A percentile compares a stretch with the other conserved stretches of the same genome.
These are phyloP conservation scores for Irpex sp. DNA, from an alignment of 1,284 basidiomycete genomes.

Conservation along the genomic window DNA sequence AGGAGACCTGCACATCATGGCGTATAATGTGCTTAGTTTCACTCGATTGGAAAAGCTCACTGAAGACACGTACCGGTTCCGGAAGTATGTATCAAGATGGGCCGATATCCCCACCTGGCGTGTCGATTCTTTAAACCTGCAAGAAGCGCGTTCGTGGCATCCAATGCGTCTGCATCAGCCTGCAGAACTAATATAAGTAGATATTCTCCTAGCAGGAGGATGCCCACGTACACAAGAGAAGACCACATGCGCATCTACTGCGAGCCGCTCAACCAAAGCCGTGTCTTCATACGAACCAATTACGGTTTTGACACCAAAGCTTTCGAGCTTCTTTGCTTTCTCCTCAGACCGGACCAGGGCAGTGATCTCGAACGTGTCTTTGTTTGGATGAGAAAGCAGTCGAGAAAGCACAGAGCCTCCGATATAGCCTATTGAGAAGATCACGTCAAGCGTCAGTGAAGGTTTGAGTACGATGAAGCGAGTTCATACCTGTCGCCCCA, in stretches of 20 bases:
- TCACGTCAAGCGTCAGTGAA: neutral
- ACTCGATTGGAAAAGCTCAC: neutral
- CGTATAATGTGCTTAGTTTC: neutral
- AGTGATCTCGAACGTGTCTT: slow-evolving; percentile 18
- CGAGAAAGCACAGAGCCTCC: slow-evolving; percentile 8
- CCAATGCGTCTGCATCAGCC: slow-evolving; percentile 44
- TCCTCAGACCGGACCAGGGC: slow-evolving; percentile 18
- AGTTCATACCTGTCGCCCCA: slow-evolving; percentile 38
- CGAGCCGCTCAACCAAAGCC: slow-evolving; percentile 12
- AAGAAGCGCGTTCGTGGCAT: slow-evolving; percentile 40
- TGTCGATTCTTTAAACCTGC: slow-evolving; percentile 40
- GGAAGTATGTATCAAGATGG: slow-evolving; percentile 53
- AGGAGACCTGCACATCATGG: slow-evolving; percentile 25
- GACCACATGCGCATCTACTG: slow-evolving; percentile 18
- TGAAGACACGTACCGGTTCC: slow-evolving; percentile 33
- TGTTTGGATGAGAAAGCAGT: slow-evolving; percentile 18
- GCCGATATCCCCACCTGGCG: slow-evolving; percentile 30
- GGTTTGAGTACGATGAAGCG: neutral
- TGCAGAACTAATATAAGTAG: slow-evolving; percentile 14
- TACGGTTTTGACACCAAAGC: slow-evolving; percentile 19
- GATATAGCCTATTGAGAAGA: neutral
- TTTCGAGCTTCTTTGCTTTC: slow-evolving; percentile 19
- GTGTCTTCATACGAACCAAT: slow-evolving; percentile 16
- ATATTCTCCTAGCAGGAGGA: neutral
- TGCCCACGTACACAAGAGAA: slow-evolving; percentile 14